phyloP scores from a whole-genome alignment of 139 green algal species.

The Astrephomene gubernaculifera region DNA sequence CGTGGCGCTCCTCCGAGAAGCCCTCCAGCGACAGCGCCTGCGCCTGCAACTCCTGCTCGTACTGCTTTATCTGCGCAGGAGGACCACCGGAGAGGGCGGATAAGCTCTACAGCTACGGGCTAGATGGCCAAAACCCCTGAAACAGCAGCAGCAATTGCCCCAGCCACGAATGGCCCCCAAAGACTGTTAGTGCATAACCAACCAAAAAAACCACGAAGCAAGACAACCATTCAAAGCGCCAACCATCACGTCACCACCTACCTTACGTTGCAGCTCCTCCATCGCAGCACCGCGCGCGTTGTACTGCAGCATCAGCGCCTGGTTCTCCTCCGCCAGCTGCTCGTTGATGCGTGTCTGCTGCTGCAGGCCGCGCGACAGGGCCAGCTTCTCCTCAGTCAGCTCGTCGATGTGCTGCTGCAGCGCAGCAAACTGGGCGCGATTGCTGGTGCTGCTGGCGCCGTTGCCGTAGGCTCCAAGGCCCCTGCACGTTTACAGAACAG shows the following conservation, averaged over 20 bases:
- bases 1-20: slow-evolving; percentile 48
- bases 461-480: too few species aligned
- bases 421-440: slow-evolving; percentile 39
- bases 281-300: slow-evolving; percentile 60
- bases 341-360: slow-evolving; percentile 54
- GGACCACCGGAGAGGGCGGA: too few species aligned
- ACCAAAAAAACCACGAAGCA: too few species aligned
- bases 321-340: slow-evolving; percentile 69
- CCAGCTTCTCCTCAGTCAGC: slow-evolving; percentile 81
- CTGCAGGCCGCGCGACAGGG: slow-evolving; percentile 69
- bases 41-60: slow-evolving; percentile 53
- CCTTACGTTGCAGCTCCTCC: slow-evolving; percentile 50
- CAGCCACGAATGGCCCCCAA: too few species aligned
- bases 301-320: slow-evolving; percentile 60
- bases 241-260: slow-evolving; percentile 4
- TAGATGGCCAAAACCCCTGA: too few species aligned
- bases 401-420: slow-evolving; percentile 84
- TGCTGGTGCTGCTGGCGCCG: not conserved
- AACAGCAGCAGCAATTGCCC: too few species aligned
- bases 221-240: too few species aligned
- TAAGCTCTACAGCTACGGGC: too few species aligned
- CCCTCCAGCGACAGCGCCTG: slow-evolving; percentile 52
- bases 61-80: slow-evolving; percentile 43
- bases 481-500: too few species aligned
- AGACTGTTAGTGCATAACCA: too few species aligned